These are phyloP conservation scores for Apophysomyces trapeziformis DNA, from an alignment of 371 early-diverging fungal species.

Conservation along the genomic window DNA sequence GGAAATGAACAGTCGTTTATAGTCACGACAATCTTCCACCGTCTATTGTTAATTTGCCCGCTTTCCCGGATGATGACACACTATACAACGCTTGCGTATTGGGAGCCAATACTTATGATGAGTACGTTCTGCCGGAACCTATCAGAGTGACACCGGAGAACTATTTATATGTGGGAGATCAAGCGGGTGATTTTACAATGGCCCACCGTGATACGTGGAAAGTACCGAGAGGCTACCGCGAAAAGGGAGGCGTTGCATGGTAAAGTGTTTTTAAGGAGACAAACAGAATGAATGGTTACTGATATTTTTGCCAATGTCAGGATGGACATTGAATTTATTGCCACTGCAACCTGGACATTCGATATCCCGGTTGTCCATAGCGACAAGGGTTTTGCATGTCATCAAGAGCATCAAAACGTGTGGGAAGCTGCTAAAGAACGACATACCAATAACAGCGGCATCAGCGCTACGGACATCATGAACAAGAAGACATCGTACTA, in stretches of 20 bases:
- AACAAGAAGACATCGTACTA: constrained; percentile 29
- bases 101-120: constrained; percentile 42
- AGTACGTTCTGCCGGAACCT: constrained; percentile 30
- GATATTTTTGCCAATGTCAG: constrained; percentile 12
- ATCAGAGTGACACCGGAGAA: constrained; percentile 31
- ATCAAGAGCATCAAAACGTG: constrained; percentile 47
- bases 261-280: constrained; percentile 13
- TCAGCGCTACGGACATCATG: constrained; percentile 32
- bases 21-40: constrained; percentile 48
- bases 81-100: constrained; percentile 40
- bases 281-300: no score
- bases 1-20: not conserved
- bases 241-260: constrained; percentile 51
- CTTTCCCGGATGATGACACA: constrained; percentile 43
- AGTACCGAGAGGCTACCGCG: constrained; percentile 41
- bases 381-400: constrained; percentile 39
- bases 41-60: constrained; percentile 38
- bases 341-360: constrained; percentile 43
- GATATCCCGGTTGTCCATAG: constrained; percentile 40
- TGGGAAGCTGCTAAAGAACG: constrained; percentile 44
- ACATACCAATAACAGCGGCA: constrained; percentile 28
- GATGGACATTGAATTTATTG: constrained; percentile 52
- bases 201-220: constrained; percentile 55
- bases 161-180: constrained; percentile 35
- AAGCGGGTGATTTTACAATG: constrained; percentile 53